Conservation (phyloP, 1,284 basidiomycete genomes). For the Ceratobasidium theobromae region DNA sequence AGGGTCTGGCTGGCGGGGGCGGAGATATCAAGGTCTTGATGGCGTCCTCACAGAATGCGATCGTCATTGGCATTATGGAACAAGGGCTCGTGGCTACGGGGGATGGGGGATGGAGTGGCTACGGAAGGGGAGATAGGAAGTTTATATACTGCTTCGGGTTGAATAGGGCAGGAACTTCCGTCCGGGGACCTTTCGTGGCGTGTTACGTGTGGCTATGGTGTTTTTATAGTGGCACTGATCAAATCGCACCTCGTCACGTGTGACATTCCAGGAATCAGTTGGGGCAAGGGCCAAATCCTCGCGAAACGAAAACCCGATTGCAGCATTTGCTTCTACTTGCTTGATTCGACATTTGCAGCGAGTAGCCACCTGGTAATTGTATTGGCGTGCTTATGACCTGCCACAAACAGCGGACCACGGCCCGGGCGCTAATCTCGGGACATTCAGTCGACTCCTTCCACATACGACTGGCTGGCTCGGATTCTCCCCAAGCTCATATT, state of each 20-base stretch:
- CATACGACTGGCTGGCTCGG: not conserved
- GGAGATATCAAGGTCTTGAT: conserved; percentile 13
- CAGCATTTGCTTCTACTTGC: too few relatives aligned
- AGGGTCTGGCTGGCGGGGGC: not conserved
- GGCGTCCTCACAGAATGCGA: conserved; percentile 7
- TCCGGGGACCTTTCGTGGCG: not conserved
- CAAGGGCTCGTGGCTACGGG: conserved; percentile 10
- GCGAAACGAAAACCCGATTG: too few relatives aligned
- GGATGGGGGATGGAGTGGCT: conserved; percentile 6
- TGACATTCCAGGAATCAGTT: not conserved
- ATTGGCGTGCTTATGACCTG: too few relatives aligned
- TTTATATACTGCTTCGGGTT: conserved; percentile 21
- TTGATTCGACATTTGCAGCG: too few relatives aligned
- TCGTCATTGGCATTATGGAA: conserved; percentile 14
- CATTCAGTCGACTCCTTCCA: not conserved
- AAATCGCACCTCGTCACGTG: not conserved
- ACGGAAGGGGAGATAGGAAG: conserved; percentile 9
- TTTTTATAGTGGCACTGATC: not conserved
- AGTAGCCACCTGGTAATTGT: too few relatives aligned
- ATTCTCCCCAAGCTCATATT: not conserved
- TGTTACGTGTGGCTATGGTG: conserved; percentile 13
- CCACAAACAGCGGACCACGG: too few relatives aligned
- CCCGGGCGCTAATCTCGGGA: too few relatives aligned
- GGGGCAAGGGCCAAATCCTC: not conserved
- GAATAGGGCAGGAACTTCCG: not conserved